A percentile compares a stretch with the other conserved stretches of the same genome.
phyloP scores from a whole-genome alignment of 345 rosid species.

The Citrus medica region DNA sequence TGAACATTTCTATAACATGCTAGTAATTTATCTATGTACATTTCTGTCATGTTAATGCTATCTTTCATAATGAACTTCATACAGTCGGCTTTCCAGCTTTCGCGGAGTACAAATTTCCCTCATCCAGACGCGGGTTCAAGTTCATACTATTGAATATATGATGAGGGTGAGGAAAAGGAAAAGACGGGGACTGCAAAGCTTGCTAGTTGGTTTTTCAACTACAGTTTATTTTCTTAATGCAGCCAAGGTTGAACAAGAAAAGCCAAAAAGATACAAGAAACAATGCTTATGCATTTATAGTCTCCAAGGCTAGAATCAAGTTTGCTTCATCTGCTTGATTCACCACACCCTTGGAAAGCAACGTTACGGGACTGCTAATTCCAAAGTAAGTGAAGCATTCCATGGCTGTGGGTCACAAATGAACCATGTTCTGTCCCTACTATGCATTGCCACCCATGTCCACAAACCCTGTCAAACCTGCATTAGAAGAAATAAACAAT shows the following conservation, averaged over 20 bases:
- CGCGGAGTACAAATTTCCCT: not conserved
- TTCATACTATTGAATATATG: too few relatives aligned
- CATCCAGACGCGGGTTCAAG: not conserved
- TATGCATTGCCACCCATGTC: conserved; percentile 29
- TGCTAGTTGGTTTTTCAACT: not conserved
- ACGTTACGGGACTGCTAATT: conserved; percentile 20
- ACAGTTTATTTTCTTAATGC: not conserved
- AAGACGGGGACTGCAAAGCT: not conserved
- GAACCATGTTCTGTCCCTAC: conserved; percentile 32
- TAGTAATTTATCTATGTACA: not conserved
- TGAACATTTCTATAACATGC: not conserved
- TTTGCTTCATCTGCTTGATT: conserved; percentile 12
- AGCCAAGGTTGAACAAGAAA: not conserved
- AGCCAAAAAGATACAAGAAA: not conserved
- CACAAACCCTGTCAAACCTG: conserved; percentile 24
- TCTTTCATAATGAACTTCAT: not conserved
- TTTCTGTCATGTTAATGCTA: not conserved
- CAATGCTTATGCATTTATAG: conserved; percentile 2
- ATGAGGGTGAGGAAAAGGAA: not conserved
- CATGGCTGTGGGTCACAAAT: conserved; percentile 27
- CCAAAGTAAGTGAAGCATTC: conserved; percentile 32
- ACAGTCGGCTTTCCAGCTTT: not conserved
- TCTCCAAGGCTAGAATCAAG: conserved; percentile 12
- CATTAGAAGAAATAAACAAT: not conserved
- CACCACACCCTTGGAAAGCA: conserved; percentile 22